Percentiles rank a stretch among this genome's conserved stretches.
These are phyloP conservation scores for Croton laevigatus DNA, from an alignment of 441 rosid genomes.

Conservation along the genomic window DNA sequence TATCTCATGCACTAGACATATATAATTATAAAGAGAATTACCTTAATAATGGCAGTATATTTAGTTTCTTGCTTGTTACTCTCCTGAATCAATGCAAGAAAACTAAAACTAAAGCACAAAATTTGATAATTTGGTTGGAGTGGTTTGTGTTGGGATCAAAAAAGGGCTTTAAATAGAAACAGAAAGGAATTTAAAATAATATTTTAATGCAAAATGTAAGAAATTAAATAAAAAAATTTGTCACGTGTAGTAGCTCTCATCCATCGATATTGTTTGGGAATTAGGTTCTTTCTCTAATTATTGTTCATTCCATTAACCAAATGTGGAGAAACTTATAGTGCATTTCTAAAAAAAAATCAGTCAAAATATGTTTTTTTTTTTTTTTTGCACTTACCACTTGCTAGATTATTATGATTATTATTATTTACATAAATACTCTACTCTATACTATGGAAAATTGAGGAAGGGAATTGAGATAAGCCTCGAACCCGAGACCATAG, in stretches of 20 bases:
- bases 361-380: constrained; percentile 12
- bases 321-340: neutral
- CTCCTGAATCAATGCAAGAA: constrained; percentile 13
- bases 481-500: too few relatives aligned
- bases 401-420: too few relatives aligned
- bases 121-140: neutral
- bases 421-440: too few relatives aligned
- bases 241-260: constrained; percentile 30
- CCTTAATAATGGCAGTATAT: constrained; percentile 14
- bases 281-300: constrained; percentile 34
- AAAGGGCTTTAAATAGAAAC: constrained; percentile 34
- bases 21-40: neutral
- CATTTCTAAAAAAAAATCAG: neutral
- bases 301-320: constrained; percentile 9
- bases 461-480: too few relatives aligned
- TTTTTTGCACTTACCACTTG: too few relatives aligned
- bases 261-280: constrained; percentile 40
- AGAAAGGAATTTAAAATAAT: constrained; percentile 5
- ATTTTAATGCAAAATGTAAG: constrained; percentile 5
- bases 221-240: constrained; percentile 28
- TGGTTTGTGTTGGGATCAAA: constrained; percentile 8
- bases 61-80: neutral
- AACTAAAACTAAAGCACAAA: neutral
- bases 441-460: too few relatives aligned
- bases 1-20: neutral